Evolutionary conservation across 2,329 filamentous ascomycete genomes (phyloP), one percentile per base, ranked within the genome.

Genomic region (Sporothrix inflata): DNA sequence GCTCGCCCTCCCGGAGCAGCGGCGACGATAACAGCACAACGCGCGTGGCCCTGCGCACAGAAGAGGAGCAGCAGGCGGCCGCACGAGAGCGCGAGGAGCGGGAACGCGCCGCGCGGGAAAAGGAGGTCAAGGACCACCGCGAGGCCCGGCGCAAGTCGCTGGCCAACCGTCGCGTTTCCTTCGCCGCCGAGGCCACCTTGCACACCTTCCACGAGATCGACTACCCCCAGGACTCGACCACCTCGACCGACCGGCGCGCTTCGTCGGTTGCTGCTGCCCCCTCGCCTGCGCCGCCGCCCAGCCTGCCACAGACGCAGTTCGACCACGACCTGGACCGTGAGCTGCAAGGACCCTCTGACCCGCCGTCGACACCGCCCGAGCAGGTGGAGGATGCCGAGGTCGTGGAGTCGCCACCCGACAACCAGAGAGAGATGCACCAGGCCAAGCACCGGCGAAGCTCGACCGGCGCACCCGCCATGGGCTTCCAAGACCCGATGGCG

Each of bases 121-220:
- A 88, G 76, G 88, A 88, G 63, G 85, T 89, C 66, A 83, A 87
- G 73, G 90, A 95, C 77, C 88, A 94, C 71, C 88, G 94, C 76
- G 96, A 97, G 80, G 94, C 94, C 60, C 91, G 96, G 75, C 89
- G 96, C 76, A 98, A 98, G 80, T 98, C 94, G 21, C 87, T 97
- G 72, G 94, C 95, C 65, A 97, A 96, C 80, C 90, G 96, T 78
- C 90, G 96, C 78, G 96, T 99, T 45, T 98, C 95, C 0, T 99
- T 99, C 81, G 96, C 96, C 4, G 96, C 96, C 0, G 96, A 99
- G 82, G 96, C 96, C 14, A 99, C 96, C 3, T 86, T 99, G 47
- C 96, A 99, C 80, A 99, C 96, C 0, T 98, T 97, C 87, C 94
- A 98, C 78, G 94, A 96, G 71, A 89, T 98, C 60, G 95, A 98